Evolutionary conservation across 2,329 filamentous ascomycete species (phyloP).

Genomic region (Nemania bipapillata): DNA sequence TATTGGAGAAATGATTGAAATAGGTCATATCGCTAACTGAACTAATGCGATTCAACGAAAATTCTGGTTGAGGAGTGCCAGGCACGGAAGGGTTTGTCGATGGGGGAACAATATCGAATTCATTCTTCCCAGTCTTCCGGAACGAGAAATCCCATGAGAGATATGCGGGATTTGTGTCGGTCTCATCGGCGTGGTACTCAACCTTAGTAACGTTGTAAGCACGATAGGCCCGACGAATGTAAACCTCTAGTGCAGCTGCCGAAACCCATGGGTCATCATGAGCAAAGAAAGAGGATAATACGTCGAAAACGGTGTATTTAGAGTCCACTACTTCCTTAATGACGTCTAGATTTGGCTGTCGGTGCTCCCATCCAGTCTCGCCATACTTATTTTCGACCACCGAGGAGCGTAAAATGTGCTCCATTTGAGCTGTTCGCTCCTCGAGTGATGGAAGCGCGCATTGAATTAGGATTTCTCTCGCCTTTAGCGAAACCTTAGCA

Average conservation of each 20-base stretch:
- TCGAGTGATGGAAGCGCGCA: slow-evolving; percentile 95
- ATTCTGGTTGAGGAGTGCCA: slow-evolving; percentile 76
- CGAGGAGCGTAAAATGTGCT: slow-evolving; percentile 95
- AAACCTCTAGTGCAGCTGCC: slow-evolving; percentile 92
- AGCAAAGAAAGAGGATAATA: slow-evolving; percentile 92
- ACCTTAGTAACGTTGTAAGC: slow-evolving; percentile 92
- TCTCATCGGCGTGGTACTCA: slow-evolving; percentile 85
- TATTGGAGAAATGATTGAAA: slow-evolving; percentile 75
- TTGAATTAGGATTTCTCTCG: slow-evolving; percentile 95
- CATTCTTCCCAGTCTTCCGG: slow-evolving; percentile 89
- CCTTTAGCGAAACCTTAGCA: slow-evolving; percentile 96
- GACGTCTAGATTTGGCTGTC: slow-evolving; percentile 87
- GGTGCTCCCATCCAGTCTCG: slow-evolving; percentile 95
- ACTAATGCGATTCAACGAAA: slow-evolving; percentile 81
- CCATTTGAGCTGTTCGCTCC: slow-evolving; percentile 95
- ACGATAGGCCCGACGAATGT: slow-evolving; percentile 94
- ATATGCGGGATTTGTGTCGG: slow-evolving; percentile 70
- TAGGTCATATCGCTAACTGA: slow-evolving; percentile 98
- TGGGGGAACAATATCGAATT: slow-evolving; percentile 83
- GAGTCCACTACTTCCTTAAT: slow-evolving; percentile 99
- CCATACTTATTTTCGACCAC: slow-evolving; percentile 97
- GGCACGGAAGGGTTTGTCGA: slow-evolving; percentile 86
- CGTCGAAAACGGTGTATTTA: slow-evolving; percentile 98
- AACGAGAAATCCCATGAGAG: slow-evolving; percentile 96
- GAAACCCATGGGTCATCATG: slow-evolving; percentile 95